Conservation (phyloP, 345 rosid species). For the Eucalyptus curtisii region DNA sequence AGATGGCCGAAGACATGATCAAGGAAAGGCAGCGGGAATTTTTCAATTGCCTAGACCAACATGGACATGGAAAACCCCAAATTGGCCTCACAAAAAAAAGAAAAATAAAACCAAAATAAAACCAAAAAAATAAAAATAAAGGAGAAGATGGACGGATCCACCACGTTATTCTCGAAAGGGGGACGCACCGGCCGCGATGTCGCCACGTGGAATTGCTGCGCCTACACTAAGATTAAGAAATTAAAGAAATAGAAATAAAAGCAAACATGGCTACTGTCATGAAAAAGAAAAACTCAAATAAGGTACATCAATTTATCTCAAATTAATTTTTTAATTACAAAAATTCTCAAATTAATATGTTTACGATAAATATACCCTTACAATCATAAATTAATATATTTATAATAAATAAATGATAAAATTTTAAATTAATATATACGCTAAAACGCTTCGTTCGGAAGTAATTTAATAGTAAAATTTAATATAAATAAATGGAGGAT, state of each 20-base stretch:
- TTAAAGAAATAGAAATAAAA: background rate
- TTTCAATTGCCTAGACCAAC: background rate
- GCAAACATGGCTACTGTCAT: no score
- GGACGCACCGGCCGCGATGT: background rate
- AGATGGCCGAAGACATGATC: background rate
- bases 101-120: background rate
- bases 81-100: background rate
- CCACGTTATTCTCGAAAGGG: background rate
- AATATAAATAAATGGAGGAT: accelerated
- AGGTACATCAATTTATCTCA: no score
- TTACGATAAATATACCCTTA: accelerated
- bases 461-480: no score
- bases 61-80: background rate
- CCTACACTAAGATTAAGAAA: background rate
- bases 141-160: background rate
- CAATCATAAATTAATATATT: accelerated
- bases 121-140: accelerated
- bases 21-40: background rate
- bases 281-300: no score
- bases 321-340: accelerated
- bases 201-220: background rate
- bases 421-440: accelerated
- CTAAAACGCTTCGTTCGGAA: no score
- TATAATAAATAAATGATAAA: accelerated
- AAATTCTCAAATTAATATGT: accelerated